Percentiles rank a stretch among this genome's conserved stretches.
Conservation (phyloP, 2,329 filamentous ascomycete genomes). For the Penicillium sp. region DNA sequence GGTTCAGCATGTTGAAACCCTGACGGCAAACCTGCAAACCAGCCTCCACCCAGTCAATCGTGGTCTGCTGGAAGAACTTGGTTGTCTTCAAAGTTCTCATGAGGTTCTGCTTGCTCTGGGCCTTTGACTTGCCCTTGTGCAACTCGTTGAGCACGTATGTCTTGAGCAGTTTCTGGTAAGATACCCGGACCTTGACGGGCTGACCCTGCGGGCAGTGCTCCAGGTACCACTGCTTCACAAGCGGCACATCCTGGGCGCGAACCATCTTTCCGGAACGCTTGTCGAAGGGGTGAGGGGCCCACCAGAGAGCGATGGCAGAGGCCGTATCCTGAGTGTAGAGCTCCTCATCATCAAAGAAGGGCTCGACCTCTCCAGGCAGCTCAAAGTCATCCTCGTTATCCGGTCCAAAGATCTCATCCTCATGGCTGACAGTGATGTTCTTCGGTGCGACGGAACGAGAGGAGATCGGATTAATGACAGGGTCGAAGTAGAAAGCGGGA, state of each 20-base stretch:
- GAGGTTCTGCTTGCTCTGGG: constrained; percentile 89
- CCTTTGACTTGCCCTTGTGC: constrained; percentile 92
- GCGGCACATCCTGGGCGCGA: constrained; percentile 88
- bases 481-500: constrained; percentile 95
- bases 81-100: constrained; percentile 87
- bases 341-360: constrained; percentile 85
- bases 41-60: constrained; percentile 98
- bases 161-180: constrained; percentile 96
- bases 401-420: constrained; percentile 85
- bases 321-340: constrained; percentile 85
- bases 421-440: constrained; percentile 85
- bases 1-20: constrained; percentile 98
- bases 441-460: constrained; percentile 89
- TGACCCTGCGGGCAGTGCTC: constrained; percentile 89
- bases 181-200: constrained; percentile 94
- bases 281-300: constrained; percentile 96
- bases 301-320: constrained; percentile 91
- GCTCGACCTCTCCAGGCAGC: constrained; percentile 72
- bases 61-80: constrained; percentile 99
- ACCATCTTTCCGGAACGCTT: constrained; percentile 93
- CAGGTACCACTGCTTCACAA: constrained; percentile 98
- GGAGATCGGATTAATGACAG: constrained; percentile 96
- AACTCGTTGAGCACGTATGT: constrained; percentile 94
- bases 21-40: constrained; percentile 96
- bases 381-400: constrained; percentile 84